A percentile compares a stretch with the other conserved stretches of the same genome.
Evolutionary conservation across 2,329 filamentous ascomycete genomes (phyloP).

Genomic region (Magnaporthiopsis poae): DNA sequence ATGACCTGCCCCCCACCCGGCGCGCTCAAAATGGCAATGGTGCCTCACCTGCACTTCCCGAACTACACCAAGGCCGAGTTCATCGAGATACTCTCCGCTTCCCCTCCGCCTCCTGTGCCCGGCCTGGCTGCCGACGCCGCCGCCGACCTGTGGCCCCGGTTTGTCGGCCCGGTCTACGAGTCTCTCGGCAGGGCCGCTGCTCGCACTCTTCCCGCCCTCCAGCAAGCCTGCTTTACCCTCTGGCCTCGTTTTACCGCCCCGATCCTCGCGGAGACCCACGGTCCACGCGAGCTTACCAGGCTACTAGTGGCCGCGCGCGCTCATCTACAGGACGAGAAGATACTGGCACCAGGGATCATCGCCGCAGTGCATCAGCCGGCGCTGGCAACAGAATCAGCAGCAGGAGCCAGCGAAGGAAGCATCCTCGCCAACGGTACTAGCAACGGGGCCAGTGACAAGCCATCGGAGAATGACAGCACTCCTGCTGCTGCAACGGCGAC

Average conservation of each 20-base stretch:
- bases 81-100: constrained; percentile 61
- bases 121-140: constrained; percentile 48
- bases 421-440: background rate
- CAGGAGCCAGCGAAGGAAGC: background rate
- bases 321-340: constrained; percentile 63
- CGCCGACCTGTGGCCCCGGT: constrained; percentile 66
- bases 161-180: constrained; percentile 78
- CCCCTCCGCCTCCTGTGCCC: constrained; percentile 32
- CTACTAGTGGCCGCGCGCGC: constrained; percentile 62
- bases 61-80: constrained; percentile 75
- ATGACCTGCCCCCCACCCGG: constrained; percentile 61
- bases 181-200: constrained; percentile 71
- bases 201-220: constrained; percentile 66
- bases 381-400: constrained; percentile 2
- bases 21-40: constrained; percentile 58
- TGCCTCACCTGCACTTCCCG: constrained; percentile 72
- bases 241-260: constrained; percentile 82
- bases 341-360: constrained; percentile 57
- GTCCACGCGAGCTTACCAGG: constrained; percentile 72
- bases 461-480: constrained; percentile 9
- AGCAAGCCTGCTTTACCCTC: constrained; percentile 58
- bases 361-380: background rate
- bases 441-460: background rate
- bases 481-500: background rate
- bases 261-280: constrained; percentile 61